Evolutionary conservation across 345 rosid species (phyloP), one percentile per base, ranked within the genome.

Genomic region (Hibiscus trionum): DNA sequence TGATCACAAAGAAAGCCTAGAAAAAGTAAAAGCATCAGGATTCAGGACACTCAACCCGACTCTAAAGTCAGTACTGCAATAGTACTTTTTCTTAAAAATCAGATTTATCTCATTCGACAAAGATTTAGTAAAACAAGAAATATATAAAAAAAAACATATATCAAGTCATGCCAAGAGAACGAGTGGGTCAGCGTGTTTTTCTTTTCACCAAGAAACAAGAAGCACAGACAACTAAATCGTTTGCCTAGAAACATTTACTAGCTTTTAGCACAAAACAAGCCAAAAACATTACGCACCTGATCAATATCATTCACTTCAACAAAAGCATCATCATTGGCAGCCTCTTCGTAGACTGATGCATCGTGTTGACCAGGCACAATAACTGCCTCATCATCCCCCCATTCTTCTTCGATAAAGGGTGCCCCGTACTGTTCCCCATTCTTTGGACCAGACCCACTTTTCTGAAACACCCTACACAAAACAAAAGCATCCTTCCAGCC

Each of bases 351-450:
- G 37, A 24, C 35, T 62, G 75, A 53, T 64, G 65, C 79, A 64
- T 61, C 79, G 68, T 77, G 85, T 71, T 78, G 86, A 75, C 86
- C 82, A 7, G 90, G 89, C 49, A 83, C 73, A 2, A 78, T 60
- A 66, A 79, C 76, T 63, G 73, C 76, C 61, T 85, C 88, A 60
- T 87, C 96, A 73, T 86, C 83, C 71, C 89, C 97, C 98, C 98
- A 94, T 68, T 94, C 98, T 77, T 94, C 96, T 72, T 94, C 98
- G 75, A 91, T 73, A 75, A 90, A 94, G 0, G 98, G 98, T 19
- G 98, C 98, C 26, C 98, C 98, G 68, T 94, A 91, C 77, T 91
- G 88, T 79, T 94, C 98, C 31, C 98, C 98, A 44, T 88, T 94
- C 84, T 90, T 94, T 0, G 98, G 98, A 52, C 98, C 98, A 4